Evolutionary conservation across 2,329 filamentous ascomycete species (phyloP), one percentile per base, ranked within the genome.

Genomic region (Nakataea oryzae): DNA sequence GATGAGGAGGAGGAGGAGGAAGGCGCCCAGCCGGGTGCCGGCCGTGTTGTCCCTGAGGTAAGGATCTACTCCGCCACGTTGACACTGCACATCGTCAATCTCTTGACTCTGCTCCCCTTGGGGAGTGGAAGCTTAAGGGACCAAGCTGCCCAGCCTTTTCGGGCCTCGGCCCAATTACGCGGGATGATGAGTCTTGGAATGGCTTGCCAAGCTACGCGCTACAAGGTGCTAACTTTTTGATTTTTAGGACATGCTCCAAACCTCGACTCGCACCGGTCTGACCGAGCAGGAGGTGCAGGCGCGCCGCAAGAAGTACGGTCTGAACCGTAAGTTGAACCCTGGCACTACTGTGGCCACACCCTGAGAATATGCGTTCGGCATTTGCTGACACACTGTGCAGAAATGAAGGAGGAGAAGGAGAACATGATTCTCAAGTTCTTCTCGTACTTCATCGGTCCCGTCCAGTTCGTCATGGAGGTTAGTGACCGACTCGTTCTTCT

Each of bases 391-490:
- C 41, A 17, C 47, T 58, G 26, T 58, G 60, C 30, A 57, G 60
- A 62, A 47, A 62, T 60, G 62, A 69, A 90, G 77, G 90, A 96
- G 77, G 89, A 93, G 79, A 92, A 91, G 78, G 88, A 92, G 76
- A 96, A 93, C 71, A 71, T 92, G 63, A 76, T 93, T 64, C 81
- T 95, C 70, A 95, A 96, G 80, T 96, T 96, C 76, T 75, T 86
- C 70, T 81, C 83, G 69, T 95, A 90, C 79, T 96, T 96, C 74
- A 80, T 95, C 62, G 92, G 92, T 67, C 92, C 92, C 28, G 93
- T 96, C 67, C 91, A 96, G 74, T 93, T 93, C 76, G 91, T 96
- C 73, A 96, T 96, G 91, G 90, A 93, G 86, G 88, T 88, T 74
- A 72, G 84, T 57, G 29, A 54, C 59, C 47, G 30, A 5, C 11